phyloP scores from a whole-genome alignment of 2,329 filamentous ascomycete genomes.

The Microsporum audouinii region DNA sequence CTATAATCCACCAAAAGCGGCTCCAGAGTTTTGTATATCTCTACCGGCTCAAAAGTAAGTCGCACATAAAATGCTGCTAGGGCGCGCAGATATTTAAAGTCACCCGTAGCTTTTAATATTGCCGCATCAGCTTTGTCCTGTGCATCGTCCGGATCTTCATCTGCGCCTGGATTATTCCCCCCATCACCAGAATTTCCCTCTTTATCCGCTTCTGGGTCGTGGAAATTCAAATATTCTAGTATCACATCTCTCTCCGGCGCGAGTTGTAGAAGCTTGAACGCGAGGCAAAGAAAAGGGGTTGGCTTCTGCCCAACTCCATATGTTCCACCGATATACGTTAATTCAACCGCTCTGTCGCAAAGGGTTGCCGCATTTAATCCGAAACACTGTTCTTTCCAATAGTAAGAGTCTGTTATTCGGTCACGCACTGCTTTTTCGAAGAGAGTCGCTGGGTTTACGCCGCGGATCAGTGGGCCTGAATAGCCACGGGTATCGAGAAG shows the following conservation, averaged over 20 bases:
- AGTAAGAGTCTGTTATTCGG: conserved; percentile 88
- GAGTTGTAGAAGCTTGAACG: conserved; percentile 87
- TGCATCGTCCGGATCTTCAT: conserved; percentile 13
- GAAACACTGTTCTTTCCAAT: conserved; percentile 99
- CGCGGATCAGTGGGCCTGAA: conserved; percentile 63
- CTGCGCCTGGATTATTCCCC: neutral
- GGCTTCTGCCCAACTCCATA: conserved; percentile 76
- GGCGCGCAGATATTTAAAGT: conserved; percentile 70
- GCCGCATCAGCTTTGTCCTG: conserved; percentile 16
- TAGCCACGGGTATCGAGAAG: conserved; percentile 87
- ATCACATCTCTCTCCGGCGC: conserved; percentile 69
- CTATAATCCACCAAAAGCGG: conserved; percentile 69
- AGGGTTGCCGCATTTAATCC: conserved; percentile 72
- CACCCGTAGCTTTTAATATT: conserved; percentile 28
- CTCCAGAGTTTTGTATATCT: conserved; percentile 71
- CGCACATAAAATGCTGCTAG: conserved; percentile 89
- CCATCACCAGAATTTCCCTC: conserved; percentile 15
- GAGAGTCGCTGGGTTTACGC: conserved; percentile 86
- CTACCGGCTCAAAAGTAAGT: conserved; percentile 68
- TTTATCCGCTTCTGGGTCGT: conserved; percentile 54
- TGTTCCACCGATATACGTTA: conserved; percentile 77
- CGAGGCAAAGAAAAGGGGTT: conserved; percentile 80
- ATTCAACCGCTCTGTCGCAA: conserved; percentile 77
- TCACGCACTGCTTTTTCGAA: conserved; percentile 94
- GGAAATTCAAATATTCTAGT: conserved; percentile 64